Base-by-base conservation (phyloP, 805 yeast species). In the Myxozyma neglecta region DNA sequence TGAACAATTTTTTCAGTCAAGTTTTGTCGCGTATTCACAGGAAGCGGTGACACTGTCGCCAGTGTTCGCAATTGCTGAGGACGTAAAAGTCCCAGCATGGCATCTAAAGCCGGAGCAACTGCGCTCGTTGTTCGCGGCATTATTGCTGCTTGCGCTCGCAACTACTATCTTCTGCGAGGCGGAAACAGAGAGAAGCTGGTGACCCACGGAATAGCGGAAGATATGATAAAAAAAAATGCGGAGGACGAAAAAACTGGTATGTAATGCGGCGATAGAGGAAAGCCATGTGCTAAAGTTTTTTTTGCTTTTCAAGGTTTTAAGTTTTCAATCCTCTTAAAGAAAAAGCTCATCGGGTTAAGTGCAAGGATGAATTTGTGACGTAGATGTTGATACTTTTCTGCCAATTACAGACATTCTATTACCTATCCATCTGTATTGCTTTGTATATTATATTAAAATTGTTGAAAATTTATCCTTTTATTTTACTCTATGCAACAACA, bases 1-100 rank as follows among this genome's bases (percentile, higher is more conserved):
- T 94, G 99, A 10, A 91, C 97, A 63, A 96, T 90, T 77, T 94
- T 94, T 77, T 94, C 99, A 29, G 97, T 92, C 70, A 93, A 76
- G 71, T 92, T 94, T 76, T 94, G 99, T 20, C 75, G 63, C 16
- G 56, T 53, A 11, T 36, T 46, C 44, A 46, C 45, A 36, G 44
- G 32, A 29, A 51, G 20, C n/a, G 11, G 39, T 11, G 57, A 11
- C 40, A 59, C 56, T 24, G 65, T 62, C 42, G 65, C 63, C 32
- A 56, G 55, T 24, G 46, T 50, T 32, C 65, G 65, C 13, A 40
- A 54, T 42, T 44, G 53, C 46, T 44, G 46, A n/a, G 53, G 14
- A 42, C 39, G 47, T 50, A 48, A 47, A 8, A 44, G n/a, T 34
- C 57, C 29, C 57, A 51, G 46, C 52, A 45, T 54, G 34, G 39